A percentile compares a stretch with the other conserved stretches of the same genome.
Conservation (phyloP, 1,284 basidiomycete genomes). For the Cryptococcus sp. region DNA sequence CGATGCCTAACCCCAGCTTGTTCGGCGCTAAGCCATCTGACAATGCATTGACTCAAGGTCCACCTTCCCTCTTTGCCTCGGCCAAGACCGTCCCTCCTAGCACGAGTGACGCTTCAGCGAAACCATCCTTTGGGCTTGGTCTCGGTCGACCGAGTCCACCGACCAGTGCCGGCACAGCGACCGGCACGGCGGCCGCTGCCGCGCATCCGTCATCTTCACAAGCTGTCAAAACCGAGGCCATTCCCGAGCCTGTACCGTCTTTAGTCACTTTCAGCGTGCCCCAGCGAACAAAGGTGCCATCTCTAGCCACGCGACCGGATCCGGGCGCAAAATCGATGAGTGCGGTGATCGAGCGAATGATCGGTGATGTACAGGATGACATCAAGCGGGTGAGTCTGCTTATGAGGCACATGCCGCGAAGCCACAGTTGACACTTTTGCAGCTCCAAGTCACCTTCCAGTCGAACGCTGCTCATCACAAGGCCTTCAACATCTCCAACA, state of each 20-base stretch:
- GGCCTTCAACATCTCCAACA: slow-evolving; percentile 15
- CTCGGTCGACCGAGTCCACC: slow-evolving; percentile 14
- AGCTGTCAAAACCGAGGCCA: background rate
- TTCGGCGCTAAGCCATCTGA: slow-evolving; percentile 2
- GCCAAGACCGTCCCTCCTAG: slow-evolving; percentile 9
- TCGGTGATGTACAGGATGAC: slow-evolving; percentile 50
- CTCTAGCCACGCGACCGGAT: slow-evolving; percentile 38
- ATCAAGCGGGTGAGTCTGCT: slow-evolving; percentile 30
- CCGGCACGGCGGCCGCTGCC: background rate
- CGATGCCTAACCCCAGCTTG: slow-evolving; percentile 5
- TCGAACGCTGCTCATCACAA: slow-evolving; percentile 37
- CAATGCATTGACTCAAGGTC: slow-evolving; percentile 5
- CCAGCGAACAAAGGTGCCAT: slow-evolving; percentile 37
- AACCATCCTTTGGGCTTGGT: slow-evolving; percentile 21
- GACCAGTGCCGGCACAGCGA: background rate
- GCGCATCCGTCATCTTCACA: slow-evolving; percentile 3
- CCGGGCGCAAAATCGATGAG: slow-evolving; percentile 29
- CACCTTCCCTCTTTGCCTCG: slow-evolving; percentile 7
- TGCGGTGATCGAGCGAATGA: slow-evolving; percentile 40
- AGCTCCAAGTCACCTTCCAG: slow-evolving; percentile 46
- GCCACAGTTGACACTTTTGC: slow-evolving; percentile 4
- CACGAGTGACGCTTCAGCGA: background rate
- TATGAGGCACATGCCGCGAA: background rate
- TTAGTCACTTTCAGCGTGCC: slow-evolving; percentile 20
- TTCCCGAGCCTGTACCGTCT: background rate